Evolutionary conservation across 2,329 filamentous ascomycete species (phyloP), one percentile per base, ranked within the genome.

Genomic region (Ascochyta viciae-villosae): DNA sequence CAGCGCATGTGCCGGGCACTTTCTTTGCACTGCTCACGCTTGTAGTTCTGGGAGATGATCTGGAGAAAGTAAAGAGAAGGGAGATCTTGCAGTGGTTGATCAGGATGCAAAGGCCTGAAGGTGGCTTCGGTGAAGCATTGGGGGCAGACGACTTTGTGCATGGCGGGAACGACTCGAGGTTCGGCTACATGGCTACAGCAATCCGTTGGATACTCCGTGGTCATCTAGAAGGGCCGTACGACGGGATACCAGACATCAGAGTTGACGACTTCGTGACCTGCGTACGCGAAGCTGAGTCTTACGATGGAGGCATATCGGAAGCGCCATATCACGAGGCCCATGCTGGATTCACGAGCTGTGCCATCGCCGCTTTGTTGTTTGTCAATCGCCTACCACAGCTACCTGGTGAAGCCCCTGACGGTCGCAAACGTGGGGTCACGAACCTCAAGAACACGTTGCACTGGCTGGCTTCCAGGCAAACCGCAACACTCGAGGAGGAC

Each of bases 291-390:
- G 88, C 89, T 22, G 78, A 82, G 87, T 88, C 88, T 0, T 96
- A 93, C 70, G 92, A 96, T 65, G 91, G 92, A 4, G 93, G 93
- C 6, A 87, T 96, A 60, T 88, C 88, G 3, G 91, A 96, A 73
- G 87, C 85, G 33, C 87, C 88, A 0, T 87, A 87, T 57, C 88
- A 92, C 57, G 93, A 97, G 77, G 89, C 92, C 31, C 92, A 97
- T 70, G 90, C 91, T 64, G 95, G 95, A 19, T 94, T 96, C 74
- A 92, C 91, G 9, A 97, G 93, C 79, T 97, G 92, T 75, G 92
- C 89, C 7, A 84, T 97, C 50, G 87, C 86, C 10, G 89, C 92
- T 4, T 80, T 98, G 5, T 85, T 86, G 2, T 85, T 97, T 45
- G 81, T 97, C n/a, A 85, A 86, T 57, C 85, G 87, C 10, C 81